Evolutionary conservation across 225 moss, liverwort and hornwort genomes (phyloP), one percentile per base, ranked within the genome.

Genomic region (Asterella californica): DNA sequence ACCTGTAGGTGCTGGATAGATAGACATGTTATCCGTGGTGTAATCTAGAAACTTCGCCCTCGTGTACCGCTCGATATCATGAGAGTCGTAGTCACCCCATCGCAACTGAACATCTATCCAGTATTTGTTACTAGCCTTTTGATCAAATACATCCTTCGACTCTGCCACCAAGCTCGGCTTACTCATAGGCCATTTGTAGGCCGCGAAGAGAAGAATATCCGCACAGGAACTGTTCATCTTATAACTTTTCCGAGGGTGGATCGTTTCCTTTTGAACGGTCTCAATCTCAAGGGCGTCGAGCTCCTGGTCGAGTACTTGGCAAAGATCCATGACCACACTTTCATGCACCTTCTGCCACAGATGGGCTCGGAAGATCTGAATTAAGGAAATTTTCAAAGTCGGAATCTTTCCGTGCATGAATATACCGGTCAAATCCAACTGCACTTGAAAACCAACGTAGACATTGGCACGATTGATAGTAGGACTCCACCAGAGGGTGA

Each of bases 391-490:
- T 84, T 99, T 99, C 87, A 99, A 76, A 2, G 97, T 99, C 30
- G 97, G 97, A 79, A 99, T 99, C 92, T 99, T 99, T 78, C 97
- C 97, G 72, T 99, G 97, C 97, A 99, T 99, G 72, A 99, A 99
- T 80, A 99, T 99, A 70, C 97, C 97, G 36, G 97, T 97, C 50
- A 97, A 83, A 88, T 97, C 97, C 86, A 97, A 88, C 80, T 97
- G 97, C 84, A 99, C 97, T 87, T 99, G 97, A 67, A 99, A 99
- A 88, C 97, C 97, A 78, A 99, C 97, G 80, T 99, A 99, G 7
- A 99, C 97, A 84, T 99, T 99, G 27, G 97, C 97, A 80, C 97
- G 92, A 82, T 99, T 99, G 27, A 99, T 99, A 15, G 97, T 99
- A 24, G 95, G 97, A 46, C 95, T 95, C 97, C 97, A 99, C 97